phyloP scores from a whole-genome alignment of 805 yeast species.

The Isabelozyma rhagii region DNA sequence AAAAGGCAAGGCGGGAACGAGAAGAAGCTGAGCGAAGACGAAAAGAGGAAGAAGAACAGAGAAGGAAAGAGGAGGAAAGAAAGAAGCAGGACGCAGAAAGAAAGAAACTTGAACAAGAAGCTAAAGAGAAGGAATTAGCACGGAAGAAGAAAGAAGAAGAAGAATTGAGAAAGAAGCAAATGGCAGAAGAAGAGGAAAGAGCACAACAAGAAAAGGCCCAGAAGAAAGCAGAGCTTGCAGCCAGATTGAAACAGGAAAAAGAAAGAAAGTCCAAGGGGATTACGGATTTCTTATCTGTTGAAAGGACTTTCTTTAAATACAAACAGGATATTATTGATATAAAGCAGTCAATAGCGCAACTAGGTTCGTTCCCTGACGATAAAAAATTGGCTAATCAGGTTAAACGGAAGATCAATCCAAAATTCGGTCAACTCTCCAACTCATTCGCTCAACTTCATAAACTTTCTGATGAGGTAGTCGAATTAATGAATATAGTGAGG shows the following conservation, averaged over 20 bases:
- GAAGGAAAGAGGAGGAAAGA: constrained; percentile 16
- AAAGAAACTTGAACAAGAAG: constrained; percentile 4
- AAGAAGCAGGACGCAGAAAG: constrained; percentile 17
- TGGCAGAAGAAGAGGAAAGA: background rate
- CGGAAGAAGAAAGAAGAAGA: constrained; percentile 15
- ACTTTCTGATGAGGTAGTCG: constrained; percentile 50
- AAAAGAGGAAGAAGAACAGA: constrained; percentile 5
- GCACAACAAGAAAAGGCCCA: background rate
- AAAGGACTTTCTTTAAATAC: constrained; percentile 43
- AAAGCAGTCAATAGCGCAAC: constrained; percentile 56
- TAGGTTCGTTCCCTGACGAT: constrained; percentile 47
- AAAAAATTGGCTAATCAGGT: constrained; percentile 56
- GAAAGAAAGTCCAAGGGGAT: constrained; percentile 23
- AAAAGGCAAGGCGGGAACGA: constrained; percentile 4
- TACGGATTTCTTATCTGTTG: constrained; percentile 35
- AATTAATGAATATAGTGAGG: constrained; percentile 47
- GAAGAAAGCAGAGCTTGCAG: constrained; percentile 1
- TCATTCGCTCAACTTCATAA: constrained; percentile 55
- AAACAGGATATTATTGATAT: constrained; percentile 54
- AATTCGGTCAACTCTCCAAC: constrained; percentile 87
- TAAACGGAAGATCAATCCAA: constrained; percentile 78
- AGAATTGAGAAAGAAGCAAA: constrained; percentile 9
- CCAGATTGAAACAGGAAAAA: constrained; percentile 13
- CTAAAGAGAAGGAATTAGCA: background rate
- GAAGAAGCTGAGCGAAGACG: constrained; percentile 4